Conservation (phyloP, 176 grass and related monocot genomes). For the Alopecurus myosuroides region DNA sequence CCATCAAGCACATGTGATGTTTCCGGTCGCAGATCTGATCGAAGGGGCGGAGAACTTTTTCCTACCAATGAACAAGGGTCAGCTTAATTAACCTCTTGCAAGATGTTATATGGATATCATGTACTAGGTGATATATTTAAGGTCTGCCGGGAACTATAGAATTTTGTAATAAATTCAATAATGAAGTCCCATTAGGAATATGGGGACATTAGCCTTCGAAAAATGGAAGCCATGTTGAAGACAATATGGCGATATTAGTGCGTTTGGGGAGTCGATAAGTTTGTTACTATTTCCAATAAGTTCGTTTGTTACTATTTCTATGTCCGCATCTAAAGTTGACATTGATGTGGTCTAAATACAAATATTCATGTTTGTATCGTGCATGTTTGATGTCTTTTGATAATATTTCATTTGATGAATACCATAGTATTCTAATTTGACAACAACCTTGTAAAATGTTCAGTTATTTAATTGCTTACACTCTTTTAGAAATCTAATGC, state of each 20-base stretch:
- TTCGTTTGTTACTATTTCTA: too few species aligned
- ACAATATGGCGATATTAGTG: too few species aligned
- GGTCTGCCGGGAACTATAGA: neutral
- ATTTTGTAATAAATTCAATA: neutral
- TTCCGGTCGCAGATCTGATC: neutral
- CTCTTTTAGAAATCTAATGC: neutral
- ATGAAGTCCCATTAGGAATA: too few species aligned
- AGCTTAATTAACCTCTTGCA: too few species aligned
- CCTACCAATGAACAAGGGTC: neutral
- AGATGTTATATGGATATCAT: too few species aligned
- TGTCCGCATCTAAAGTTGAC: neutral
- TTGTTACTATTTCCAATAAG: too few species aligned
- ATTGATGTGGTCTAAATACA: neutral
- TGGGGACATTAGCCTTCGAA: too few species aligned
- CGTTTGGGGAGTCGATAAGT: too few species aligned
- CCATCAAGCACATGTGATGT: neutral
- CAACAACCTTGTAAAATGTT: neutral
- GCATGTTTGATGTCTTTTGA: neutral
- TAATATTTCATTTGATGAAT: neutral
- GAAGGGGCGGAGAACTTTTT: neutral
- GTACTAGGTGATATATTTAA: neutral
- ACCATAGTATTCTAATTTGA: too few species aligned
- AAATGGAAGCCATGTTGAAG: too few species aligned
- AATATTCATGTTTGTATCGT: neutral
- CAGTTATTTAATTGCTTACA: neutral